Percentiles rank a stretch among this genome's conserved stretches.
These are phyloP conservation scores for Dendrobium huoshanense DNA, from an alignment of 106 monocot genomes.

Conservation along the genomic window DNA sequence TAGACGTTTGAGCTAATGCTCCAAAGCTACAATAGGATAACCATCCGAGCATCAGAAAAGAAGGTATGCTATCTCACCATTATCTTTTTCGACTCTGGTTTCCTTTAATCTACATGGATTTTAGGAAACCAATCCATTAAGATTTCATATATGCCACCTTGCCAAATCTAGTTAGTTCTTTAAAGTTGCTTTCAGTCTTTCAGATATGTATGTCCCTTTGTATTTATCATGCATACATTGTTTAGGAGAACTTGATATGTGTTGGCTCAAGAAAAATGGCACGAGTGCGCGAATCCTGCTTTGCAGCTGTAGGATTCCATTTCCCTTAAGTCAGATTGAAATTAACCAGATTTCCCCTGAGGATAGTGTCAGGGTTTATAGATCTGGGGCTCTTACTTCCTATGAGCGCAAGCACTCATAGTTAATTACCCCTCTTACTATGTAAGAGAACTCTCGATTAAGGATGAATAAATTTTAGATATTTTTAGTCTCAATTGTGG, in stretches of 20 bases:
- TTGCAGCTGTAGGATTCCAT: too few relatives aligned
- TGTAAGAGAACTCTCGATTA: too few relatives aligned
- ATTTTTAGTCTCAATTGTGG: too few relatives aligned
- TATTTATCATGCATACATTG: not conserved
- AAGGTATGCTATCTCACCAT: not conserved
- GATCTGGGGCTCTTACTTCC: too few relatives aligned
- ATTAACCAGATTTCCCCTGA: too few relatives aligned
- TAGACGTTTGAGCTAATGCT: not conserved
- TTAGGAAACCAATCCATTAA: not conserved
- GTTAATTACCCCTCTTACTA: too few relatives aligned
- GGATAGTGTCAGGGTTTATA: too few relatives aligned
- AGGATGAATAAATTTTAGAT: too few relatives aligned
- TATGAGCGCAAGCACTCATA: too few relatives aligned
- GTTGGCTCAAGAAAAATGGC: too few relatives aligned
- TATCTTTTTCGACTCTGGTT: not conserved
- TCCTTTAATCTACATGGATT: not conserved
- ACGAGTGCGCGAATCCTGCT: too few relatives aligned
- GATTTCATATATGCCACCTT: not conserved
- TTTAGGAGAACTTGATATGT: not conserved
- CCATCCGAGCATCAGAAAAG: not conserved
- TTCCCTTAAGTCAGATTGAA: too few relatives aligned
- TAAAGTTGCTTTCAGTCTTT: slow-evolving; percentile 1
- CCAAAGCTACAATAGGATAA: not conserved
- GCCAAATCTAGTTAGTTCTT: not conserved
- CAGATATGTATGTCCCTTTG: not conserved